phyloP scores from a whole-genome alignment of 140 eudicot genomes.

The Anethum foeniculum region DNA sequence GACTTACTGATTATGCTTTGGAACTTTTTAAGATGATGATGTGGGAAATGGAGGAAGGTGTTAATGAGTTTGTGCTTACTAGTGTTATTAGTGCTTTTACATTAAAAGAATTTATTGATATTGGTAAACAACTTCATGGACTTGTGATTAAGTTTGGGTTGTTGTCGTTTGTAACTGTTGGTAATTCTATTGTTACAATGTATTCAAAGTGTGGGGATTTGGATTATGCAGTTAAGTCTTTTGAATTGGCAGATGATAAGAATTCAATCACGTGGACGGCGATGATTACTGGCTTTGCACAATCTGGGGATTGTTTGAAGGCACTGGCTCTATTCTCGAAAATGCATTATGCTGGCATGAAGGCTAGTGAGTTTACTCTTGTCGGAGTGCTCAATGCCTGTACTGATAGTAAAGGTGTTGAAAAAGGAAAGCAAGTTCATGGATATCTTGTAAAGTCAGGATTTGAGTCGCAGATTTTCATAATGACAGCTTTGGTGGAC shows the following conservation, averaged over 20 bases:
- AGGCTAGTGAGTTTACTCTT: conserved; percentile 72
- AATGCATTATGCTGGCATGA: conserved; percentile 59
- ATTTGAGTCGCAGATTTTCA: conserved; percentile 57
- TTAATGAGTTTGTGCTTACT: conserved; percentile 60
- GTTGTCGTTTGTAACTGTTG: conserved; percentile 43
- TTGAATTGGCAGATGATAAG: conserved; percentile 42
- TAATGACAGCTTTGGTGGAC: conserved; percentile 72
- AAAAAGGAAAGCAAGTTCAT: conserved; percentile 68
- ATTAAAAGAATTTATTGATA: conserved; percentile 31
- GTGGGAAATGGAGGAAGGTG: conserved; percentile 29
- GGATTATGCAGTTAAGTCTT: conserved; percentile 45
- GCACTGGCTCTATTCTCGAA: conserved; percentile 56
- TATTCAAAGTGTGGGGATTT: conserved; percentile 69
- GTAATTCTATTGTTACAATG: conserved; percentile 72
- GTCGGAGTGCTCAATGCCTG: conserved; percentile 91
- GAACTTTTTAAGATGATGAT: conserved; percentile 43
- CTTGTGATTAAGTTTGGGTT: conserved; percentile 51
- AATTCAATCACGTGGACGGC: conserved; percentile 89
- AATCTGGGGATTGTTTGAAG: conserved; percentile 57
- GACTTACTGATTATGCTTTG: conserved; percentile 47
- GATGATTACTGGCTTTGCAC: conserved; percentile 82
- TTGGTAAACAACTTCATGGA: conserved; percentile 59
- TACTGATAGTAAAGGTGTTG: conserved; percentile 44
- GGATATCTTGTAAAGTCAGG: conserved; percentile 60
- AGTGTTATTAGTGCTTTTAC: conserved; percentile 66